Base-by-base conservation (phyloP, 345 rosid species). In the Zanthoxylum bungeanum region DNA sequence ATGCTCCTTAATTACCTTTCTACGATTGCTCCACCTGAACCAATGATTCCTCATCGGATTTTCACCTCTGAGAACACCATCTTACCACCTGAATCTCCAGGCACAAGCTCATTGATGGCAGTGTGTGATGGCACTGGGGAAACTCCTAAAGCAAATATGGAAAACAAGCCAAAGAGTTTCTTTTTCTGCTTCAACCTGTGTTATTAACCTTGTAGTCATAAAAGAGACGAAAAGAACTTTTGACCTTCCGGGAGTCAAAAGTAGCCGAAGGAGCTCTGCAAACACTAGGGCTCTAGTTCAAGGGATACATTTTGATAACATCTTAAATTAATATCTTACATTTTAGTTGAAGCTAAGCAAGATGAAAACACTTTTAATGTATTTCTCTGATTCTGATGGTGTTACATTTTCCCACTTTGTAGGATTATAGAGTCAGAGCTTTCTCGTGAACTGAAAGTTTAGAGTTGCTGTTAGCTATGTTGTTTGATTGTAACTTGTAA, bases 21-120 rank as follows among this genome's bases (percentile, higher is more conserved):
- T 34, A 81, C 86, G 2, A 60, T 87, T 68, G 83, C 77, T 61
- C 91, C 95, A 19, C 87, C 84, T 0, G 79, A 82, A 73, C 91
- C 85, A 0, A 83, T 75, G 1, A 79, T 92, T 74, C 97, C 97
- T 47, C 65, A 79, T 0, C 79, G 84, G 60, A 81, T 89, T 76
- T 83, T 87, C 65, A 73, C 89, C 65, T 80, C 89, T 0, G 86
- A 88, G 83, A 95, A 92, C 80, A 39, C 83, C 1, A 73, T 92
- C 46, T 71, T 89, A 40, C 87, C 93, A 19, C 98, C 97, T 0
- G 97, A 92, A 76, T 94, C 98, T 25, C 98, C 97, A 0, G 97
- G 98, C 21, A 90, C 97, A 33, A 90, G 98, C 79, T 89, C 98
- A 17, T 79, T 94, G 85, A 92, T 94, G 97, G 87, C 89, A 71